Evolutionary conservation across 495 filamentous ascomycete species (phyloP).

Genomic region (Friedmanniomyces simplex): DNA sequence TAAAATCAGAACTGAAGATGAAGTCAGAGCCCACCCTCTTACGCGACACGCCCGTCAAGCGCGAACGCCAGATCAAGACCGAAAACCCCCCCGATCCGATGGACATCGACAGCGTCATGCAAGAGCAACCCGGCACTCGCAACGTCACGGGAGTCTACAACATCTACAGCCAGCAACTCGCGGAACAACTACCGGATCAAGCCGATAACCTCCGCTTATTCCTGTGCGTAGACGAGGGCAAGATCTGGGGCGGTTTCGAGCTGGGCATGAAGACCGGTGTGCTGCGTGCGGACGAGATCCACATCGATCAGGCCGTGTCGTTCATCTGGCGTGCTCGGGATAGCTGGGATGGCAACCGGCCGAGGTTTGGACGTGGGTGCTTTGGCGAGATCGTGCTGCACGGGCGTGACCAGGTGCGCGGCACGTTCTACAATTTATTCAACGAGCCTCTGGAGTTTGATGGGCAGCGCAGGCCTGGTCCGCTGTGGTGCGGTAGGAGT

Average conservation of each 20-base stretch:
- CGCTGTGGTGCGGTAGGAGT: constrained; percentile 1
- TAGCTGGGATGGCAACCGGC: constrained; percentile 1
- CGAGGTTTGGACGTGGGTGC: constrained; percentile 12
- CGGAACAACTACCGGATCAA: not conserved
- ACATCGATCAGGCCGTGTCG: constrained; percentile 2
- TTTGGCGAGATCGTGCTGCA: constrained; percentile 8
- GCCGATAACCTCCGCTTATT: not conserved
- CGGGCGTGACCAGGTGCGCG: constrained; percentile 2
- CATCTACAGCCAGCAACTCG: constrained; percentile 22
- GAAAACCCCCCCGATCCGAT: not conserved
- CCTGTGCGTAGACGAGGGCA: constrained; percentile 14
- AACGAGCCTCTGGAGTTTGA: constrained; percentile 3
- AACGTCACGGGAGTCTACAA: constrained; percentile 38
- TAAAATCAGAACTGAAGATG: constrained; percentile 8
- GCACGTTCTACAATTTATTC: constrained; percentile 5
- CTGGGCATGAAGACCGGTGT: constrained; percentile 6
- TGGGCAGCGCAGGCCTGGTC: constrained; percentile 3
- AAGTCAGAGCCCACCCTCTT: constrained; percentile 6
- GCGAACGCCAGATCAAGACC: constrained; percentile 16
- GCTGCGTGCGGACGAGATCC: constrained; percentile 5
- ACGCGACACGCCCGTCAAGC: constrained; percentile 7
- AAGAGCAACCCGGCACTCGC: constrained; percentile 12
- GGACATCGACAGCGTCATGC: constrained; percentile 3
- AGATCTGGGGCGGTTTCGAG: constrained; percentile 16
- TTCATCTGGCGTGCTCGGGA: constrained; percentile 19